Conservation (phyloP, 345 rosid species). For the Lagerstroemia speciosa region DNA sequence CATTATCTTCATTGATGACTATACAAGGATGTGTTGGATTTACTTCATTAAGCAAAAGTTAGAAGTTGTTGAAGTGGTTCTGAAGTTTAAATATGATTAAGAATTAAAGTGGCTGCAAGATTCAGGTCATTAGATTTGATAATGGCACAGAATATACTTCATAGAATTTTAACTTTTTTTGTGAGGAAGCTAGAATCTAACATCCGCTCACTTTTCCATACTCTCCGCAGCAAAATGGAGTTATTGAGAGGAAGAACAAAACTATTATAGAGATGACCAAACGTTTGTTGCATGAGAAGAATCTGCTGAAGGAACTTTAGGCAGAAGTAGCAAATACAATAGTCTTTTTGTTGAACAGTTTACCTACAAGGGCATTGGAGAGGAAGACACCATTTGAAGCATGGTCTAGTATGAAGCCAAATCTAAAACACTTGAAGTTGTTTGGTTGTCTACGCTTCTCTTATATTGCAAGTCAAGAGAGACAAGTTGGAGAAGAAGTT, state of each 20-base stretch:
- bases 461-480: slow-evolving; percentile 8
- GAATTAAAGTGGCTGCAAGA: no score
- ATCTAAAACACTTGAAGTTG: background rate
- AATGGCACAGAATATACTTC: no score
- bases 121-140: no score
- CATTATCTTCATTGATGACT: background rate
- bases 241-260: background rate
- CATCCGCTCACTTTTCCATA: background rate
- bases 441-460: slow-evolving; percentile 11
- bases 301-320: no score
- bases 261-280: no score
- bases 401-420: slow-evolving; percentile 1
- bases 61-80: background rate
- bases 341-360: no score
- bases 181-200: background rate
- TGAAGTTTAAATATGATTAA: no score
- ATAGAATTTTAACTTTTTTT: background rate
- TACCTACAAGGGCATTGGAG: no score
- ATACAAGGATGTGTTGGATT: background rate
- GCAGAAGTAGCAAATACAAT: no score
- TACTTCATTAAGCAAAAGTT: background rate
- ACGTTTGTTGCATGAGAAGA: no score
- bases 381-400: no score
- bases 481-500: slow-evolving; percentile 14
- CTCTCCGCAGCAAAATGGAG: background rate